phyloP scores from a whole-genome alignment of 768 basidiomycete species.

The Heimioporus sp. region DNA sequence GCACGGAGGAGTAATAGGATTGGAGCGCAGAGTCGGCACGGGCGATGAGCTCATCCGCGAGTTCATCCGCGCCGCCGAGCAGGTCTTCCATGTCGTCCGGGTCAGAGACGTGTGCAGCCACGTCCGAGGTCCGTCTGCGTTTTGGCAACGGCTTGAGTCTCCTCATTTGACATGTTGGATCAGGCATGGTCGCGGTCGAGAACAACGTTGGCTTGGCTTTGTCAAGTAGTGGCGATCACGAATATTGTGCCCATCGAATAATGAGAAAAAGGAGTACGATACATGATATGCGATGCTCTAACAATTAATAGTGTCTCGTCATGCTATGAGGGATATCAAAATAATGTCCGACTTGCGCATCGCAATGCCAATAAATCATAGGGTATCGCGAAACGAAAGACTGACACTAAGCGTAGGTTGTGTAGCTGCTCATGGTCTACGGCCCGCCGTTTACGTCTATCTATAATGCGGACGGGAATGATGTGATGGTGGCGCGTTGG shows the following conservation, averaged over 20 bases:
- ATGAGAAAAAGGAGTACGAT: constrained; percentile 36
- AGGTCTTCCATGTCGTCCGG: constrained; percentile 32
- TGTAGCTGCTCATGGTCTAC: constrained; percentile 45
- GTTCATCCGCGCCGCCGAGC: constrained; percentile 43
- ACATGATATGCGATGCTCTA: constrained; percentile 68
- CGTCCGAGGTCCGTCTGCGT: constrained; percentile 56
- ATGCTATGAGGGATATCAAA: constrained; percentile 39
- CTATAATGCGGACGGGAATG: constrained; percentile 33
- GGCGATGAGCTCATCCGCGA: constrained; percentile 56
- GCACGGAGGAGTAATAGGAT: constrained; percentile 61
- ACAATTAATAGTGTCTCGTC: constrained; percentile 59
- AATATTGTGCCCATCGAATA: constrained; percentile 20
- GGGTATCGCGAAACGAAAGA: constrained; percentile 56
- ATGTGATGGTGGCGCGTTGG: constrained; percentile 26
- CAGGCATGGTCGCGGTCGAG: constrained; percentile 50
- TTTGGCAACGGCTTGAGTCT: constrained; percentile 79
- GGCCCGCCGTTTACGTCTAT: constrained; percentile 45
- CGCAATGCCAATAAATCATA: constrained; percentile 43
- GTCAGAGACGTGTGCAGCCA: constrained; percentile 21
- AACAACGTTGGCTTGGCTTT: no score
- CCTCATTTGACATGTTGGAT: constrained; percentile 64
- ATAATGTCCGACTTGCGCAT: constrained; percentile 47
- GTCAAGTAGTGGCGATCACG: no score
- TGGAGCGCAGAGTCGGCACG: constrained; percentile 58
- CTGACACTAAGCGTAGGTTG: constrained; percentile 39